Conservation (phyloP, 2,329 filamentous ascomycete species). For the Microdochium trichocladiopsis region DNA sequence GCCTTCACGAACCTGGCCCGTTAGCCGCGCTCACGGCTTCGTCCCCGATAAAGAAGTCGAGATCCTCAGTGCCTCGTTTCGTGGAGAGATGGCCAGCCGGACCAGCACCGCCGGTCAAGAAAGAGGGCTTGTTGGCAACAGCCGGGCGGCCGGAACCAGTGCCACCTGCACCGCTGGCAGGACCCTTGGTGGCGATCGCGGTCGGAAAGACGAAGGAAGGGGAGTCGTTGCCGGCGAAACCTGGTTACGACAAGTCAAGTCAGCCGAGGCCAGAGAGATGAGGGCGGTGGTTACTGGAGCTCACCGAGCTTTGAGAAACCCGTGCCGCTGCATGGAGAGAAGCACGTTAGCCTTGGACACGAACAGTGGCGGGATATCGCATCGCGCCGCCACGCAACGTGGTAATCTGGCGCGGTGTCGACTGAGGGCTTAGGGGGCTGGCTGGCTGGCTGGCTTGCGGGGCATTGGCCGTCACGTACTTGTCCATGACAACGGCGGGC, state of each 20-base stretch:
- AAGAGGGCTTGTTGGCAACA: conserved; percentile 91
- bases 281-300: conserved; percentile 22
- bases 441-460: conserved; percentile 9
- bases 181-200: conserved; percentile 91
- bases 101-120: conserved; percentile 84
- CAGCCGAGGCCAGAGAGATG: conserved; percentile 6
- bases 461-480: conserved; percentile 59
- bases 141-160: conserved; percentile 83
- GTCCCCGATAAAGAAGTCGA: conserved; percentile 98
- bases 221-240: conserved; percentile 98
- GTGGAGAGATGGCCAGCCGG: conserved; percentile 73
- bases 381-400: conserved; percentile 11
- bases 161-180: conserved; percentile 61
- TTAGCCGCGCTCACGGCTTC: conserved; percentile 79
- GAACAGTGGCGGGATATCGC: conserved; percentile 8
- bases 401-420: conserved; percentile 15
- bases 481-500: conserved; percentile 99
- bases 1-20: conserved; percentile 61
- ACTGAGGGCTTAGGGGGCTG: conserved; percentile 6
- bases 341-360: conserved; percentile 28
- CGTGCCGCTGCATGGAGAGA: conserved; percentile 68
- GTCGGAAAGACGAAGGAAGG: conserved; percentile 99
- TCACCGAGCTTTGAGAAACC: conserved; percentile 98
- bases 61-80: conserved; percentile 93
- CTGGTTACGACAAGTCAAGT: conserved; percentile 33